A percentile compares a stretch with the other conserved stretches of the same genome.
phyloP scores from a whole-genome alignment of 495 filamentous ascomycete genomes.

The Penicillium ucsense region DNA sequence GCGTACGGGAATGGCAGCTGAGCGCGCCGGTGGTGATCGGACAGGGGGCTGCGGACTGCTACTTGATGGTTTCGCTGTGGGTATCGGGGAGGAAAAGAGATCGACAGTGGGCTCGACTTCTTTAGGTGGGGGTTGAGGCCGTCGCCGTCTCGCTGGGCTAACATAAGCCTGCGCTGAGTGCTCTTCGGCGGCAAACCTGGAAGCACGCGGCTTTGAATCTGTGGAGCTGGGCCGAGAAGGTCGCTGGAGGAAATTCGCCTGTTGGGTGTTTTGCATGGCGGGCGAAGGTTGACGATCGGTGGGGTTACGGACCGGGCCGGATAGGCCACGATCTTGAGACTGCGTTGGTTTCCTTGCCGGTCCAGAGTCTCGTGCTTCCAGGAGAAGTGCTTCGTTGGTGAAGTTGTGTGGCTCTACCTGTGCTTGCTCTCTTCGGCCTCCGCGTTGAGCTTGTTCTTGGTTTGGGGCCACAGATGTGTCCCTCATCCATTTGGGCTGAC shows the following conservation, averaged over 20 bases:
- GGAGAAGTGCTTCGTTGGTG: conserved; percentile 85
- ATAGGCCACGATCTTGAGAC: conserved; percentile 15
- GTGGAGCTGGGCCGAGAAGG: conserved; percentile 29
- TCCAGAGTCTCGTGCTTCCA: conserved; percentile 54
- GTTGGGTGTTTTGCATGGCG: conserved; percentile 18
- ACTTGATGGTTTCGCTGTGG: conserved; percentile 19
- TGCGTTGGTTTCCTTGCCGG: conserved; percentile 29
- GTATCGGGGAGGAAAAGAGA: conserved; percentile 43
- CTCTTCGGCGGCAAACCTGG: conserved; percentile 66
- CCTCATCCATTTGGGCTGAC: conserved; percentile 91
- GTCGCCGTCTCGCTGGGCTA: conserved; percentile 76
- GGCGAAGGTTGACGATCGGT: conserved; percentile 40
- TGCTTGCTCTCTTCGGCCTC: conserved; percentile 10
- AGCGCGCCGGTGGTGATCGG: conserved; percentile 13
- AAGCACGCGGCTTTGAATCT: conserved; percentile 53
- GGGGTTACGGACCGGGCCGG: conserved; percentile 13
- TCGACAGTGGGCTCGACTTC: conserved; percentile 42
- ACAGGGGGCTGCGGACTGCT: conserved; percentile 20
- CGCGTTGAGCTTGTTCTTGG: conserved; percentile 9
- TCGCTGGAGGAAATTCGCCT: conserved; percentile 30
- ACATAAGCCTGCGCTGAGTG: conserved; percentile 79
- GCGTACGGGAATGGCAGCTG: conserved; percentile 32
- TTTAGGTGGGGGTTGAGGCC: conserved; percentile 39
- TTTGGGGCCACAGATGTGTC: conserved; percentile 40
- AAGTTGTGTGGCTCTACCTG: conserved; percentile 27